Base-by-base conservation (phyloP, 208 protist species). In the Wallacemonas sp. region DNA sequence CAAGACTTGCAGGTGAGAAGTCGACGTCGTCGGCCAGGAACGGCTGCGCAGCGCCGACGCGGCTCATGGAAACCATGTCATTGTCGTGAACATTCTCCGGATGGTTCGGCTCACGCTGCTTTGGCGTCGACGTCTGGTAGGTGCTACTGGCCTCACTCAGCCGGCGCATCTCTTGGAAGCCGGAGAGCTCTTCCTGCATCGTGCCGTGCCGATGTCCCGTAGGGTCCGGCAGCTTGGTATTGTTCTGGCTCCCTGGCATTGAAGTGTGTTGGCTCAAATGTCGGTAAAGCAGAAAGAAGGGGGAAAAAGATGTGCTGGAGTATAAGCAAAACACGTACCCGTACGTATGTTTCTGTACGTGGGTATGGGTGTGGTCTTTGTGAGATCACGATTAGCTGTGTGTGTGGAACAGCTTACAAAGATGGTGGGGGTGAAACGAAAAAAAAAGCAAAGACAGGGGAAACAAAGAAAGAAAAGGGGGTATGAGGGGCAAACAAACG, bases 401-500 rank as follows among this genome's bases (percentile, higher is more conserved):
- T n/a, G n/a, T n/a, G n/a, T n/a, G n/a, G n/a, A n/a, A n/a, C n/a
- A n/a, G n/a, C n/a, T n/a, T n/a, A n/a, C n/a, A n/a, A n/a, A n/a
- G n/a, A n/a, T n/a, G n/a, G n/a, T n/a, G n/a, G n/a, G n/a, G n/a
- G n/a, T n/a, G n/a, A n/a, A n/a, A n/a, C 46, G 58, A 60, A 60
- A 60, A 47, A 65, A 72, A 57, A 39, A 66, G 21, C 63, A 44
- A 41, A 41, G 36, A 6, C 36, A 34, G 36, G 14, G 36, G 36
- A 41, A 14, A 41, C 6, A 41, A 41, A 41, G 6, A 41, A 41
- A 41, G 36, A 41, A 6, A 41, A 14, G 36, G 36, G 36, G 14
- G 36, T 41, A n/a, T n/a, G n/a, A n/a, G n/a, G 65, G 55, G 16
- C 8, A 60, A 64, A 74, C 8, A 39, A 0, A 48, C 5, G 64